Percentiles rank a stretch among this genome's conserved stretches.
phyloP scores from a whole-genome alignment of 2,329 filamentous ascomycete species.

The Microdochium bolleyi region DNA sequence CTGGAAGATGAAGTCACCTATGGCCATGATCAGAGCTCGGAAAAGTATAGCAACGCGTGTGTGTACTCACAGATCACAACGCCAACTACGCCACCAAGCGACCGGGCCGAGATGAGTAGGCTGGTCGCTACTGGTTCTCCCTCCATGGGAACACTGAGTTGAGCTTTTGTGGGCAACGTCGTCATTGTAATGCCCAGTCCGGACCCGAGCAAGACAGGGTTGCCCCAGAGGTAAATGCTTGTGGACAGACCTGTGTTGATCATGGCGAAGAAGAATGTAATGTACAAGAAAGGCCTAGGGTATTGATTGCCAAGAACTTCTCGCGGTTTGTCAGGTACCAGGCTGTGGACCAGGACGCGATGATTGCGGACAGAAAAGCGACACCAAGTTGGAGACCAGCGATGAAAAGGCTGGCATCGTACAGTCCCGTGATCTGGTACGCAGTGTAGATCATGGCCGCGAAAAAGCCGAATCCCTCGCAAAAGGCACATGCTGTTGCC shows the following conservation, averaged over 20 bases:
- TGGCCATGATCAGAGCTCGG: neutral
- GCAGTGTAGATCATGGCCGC: slow-evolving; percentile 33
- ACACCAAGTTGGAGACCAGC: slow-evolving; percentile 24
- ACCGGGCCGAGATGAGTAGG: slow-evolving; percentile 23
- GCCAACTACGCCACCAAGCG: slow-evolving; percentile 40
- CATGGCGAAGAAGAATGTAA: slow-evolving; percentile 25
- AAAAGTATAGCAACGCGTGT: neutral
- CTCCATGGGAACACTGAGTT: slow-evolving; percentile 26
- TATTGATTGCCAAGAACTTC: slow-evolving; percentile 15
- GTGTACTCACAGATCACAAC: slow-evolving; percentile 28
- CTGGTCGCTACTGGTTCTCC: slow-evolving; percentile 21
- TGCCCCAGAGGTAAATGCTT: slow-evolving; percentile 23
- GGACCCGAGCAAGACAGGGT: slow-evolving; percentile 24
- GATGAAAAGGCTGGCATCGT: slow-evolving; percentile 24
- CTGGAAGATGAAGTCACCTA: neutral
- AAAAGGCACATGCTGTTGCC: slow-evolving; percentile 23
- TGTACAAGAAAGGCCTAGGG: slow-evolving; percentile 17
- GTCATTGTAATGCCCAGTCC: slow-evolving; percentile 25
- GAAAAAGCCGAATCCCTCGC: slow-evolving; percentile 29
- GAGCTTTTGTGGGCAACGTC: slow-evolving; percentile 26
- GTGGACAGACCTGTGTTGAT: slow-evolving; percentile 18
- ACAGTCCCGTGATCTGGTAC: slow-evolving; percentile 26
- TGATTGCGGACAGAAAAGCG: slow-evolving; percentile 19
- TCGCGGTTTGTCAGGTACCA: slow-evolving; percentile 19
- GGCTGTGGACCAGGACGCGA: slow-evolving; percentile 20